Base-by-base conservation (phyloP, 805 yeast species). In the Ogataea angusta region DNA sequence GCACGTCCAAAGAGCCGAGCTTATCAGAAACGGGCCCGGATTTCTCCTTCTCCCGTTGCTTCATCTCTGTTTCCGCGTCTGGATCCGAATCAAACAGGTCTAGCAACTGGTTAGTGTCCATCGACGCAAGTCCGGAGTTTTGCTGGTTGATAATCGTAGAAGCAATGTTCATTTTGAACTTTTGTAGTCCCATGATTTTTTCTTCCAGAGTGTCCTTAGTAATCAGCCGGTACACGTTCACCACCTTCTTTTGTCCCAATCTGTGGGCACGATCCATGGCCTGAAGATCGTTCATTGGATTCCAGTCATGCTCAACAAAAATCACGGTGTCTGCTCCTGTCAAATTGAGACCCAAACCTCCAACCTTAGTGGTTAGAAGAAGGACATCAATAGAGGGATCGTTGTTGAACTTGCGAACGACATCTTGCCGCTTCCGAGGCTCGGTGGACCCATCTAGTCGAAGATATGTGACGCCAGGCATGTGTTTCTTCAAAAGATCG, bases 221-320 rank as follows among this genome's bases (percentile, higher is more conserved):
- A 51, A 93, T 90, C 58, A 93, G 74, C 54, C 99, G 73, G 58
- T 93, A 93, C 19, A 93, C 99, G 62, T 93, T 93, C 27, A 93
- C 99, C 14, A 91, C 98, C 60, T 88, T 91, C 71, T 90, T 93
- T 64, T 93, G 99, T 3, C 99, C 99, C 46, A 93, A 73, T 62
- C 99, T 76, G 64, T 93, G 99, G 0, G 99, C 98, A 58, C 99
- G 75, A 62, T 93, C 99, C 99, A 93, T 93, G 0, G 99, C 99
- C 62, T 93, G 99, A 42, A 93, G 71, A 69, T 93, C 99, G 58
- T 88, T 93, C 98, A 95, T 93, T 18, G 99, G 99, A 59, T 93
- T 93, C 99, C 99, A 93, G 62, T 93, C 99, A 57, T 93, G 99
- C 58, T 93, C 99, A 24, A 93, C 95, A 67, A 93, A 93, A n/a